Percentiles rank a stretch among this genome's conserved stretches.
Evolutionary conservation across 2,329 filamentous ascomycete species (phyloP).

Genomic region (Colletotrichum euphorbiae): DNA sequence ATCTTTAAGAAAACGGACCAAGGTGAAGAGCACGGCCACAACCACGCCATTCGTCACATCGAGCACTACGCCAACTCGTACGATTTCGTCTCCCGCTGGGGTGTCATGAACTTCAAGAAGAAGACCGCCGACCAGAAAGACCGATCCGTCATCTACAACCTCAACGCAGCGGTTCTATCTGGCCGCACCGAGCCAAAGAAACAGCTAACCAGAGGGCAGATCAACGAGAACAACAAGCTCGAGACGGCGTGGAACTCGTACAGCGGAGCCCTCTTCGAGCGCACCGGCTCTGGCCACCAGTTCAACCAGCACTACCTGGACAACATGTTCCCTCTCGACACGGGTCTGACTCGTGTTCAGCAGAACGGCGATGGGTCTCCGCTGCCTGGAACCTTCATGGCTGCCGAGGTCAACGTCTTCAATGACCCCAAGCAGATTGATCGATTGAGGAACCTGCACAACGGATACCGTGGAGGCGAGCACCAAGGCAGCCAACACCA

Average conservation of each 20-base stretch:
- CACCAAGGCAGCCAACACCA: background rate
- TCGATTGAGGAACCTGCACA: constrained; percentile 7
- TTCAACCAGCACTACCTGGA: constrained; percentile 72
- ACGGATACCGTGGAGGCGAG: background rate
- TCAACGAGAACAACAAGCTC: constrained; percentile 14
- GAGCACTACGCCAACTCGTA: constrained; percentile 83
- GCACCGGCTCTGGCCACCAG: constrained; percentile 67
- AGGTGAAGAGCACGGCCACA: constrained; percentile 47
- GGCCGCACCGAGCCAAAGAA: constrained; percentile 47
- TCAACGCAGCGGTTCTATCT: constrained; percentile 15
- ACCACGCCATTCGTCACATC: constrained; percentile 73
- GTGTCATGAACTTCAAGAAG: constrained; percentile 73
- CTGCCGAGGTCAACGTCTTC: constrained; percentile 19
- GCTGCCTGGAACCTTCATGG: constrained; percentile 14
- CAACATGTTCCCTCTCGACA: constrained; percentile 64
- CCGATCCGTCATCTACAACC: constrained; percentile 46
- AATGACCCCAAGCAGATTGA: constrained; percentile 30
- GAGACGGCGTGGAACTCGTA: constrained; percentile 64
- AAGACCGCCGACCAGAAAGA: constrained; percentile 47
- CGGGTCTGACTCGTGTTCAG: constrained; percentile 21
- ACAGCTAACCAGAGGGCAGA: constrained; percentile 15
- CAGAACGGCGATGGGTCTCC: constrained; percentile 30
- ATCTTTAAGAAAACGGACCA: constrained; percentile 54
- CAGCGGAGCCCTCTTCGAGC: constrained; percentile 70
- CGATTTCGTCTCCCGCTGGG: constrained; percentile 81